phyloP scores from a whole-genome alignment of 495 filamentous ascomycete genomes.

The Chaetomidium leptoderma region DNA sequence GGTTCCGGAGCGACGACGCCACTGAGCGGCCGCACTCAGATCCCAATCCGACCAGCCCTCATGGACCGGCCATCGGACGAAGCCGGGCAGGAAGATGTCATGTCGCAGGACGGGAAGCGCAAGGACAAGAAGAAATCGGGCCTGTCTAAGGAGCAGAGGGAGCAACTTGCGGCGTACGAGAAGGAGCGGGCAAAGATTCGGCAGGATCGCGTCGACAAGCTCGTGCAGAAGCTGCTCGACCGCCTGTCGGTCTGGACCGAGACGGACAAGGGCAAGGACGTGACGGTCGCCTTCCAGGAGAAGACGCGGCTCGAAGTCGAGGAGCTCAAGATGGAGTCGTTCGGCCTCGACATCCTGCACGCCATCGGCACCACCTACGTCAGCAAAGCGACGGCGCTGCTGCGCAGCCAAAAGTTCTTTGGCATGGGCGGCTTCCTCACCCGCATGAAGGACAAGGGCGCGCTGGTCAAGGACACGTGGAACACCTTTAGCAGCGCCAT shows the following conservation, averaged over 20 bases:
- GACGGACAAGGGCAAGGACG: conserved; percentile 81
- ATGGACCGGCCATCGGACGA: conserved; percentile 90
- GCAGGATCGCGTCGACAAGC: conserved; percentile 82
- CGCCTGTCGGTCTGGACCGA: conserved; percentile 95
- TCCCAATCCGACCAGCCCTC: conserved; percentile 75
- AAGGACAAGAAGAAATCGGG: conserved; percentile 77
- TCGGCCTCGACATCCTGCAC: conserved; percentile 94
- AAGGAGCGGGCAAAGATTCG: conserved; percentile 75
- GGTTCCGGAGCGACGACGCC: conserved; percentile 58
- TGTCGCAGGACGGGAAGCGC: conserved; percentile 57
- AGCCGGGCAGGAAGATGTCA: conserved; percentile 70
- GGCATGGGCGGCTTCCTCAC: conserved; percentile 94
- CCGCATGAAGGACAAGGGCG: conserved; percentile 93
- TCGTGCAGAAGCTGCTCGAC: conserved; percentile 80
- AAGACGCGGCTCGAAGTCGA: conserved; percentile 95
- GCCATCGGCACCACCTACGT: conserved; percentile 88
- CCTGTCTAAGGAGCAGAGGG: conserved; percentile 81
- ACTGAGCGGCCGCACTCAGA: conserved; percentile 46
- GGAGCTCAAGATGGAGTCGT: conserved; percentile 98
- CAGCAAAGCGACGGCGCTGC: conserved; percentile 75
- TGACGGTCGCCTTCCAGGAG: conserved; percentile 83
- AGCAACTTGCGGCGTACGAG: conserved; percentile 84
- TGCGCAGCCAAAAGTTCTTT: conserved; percentile 95
- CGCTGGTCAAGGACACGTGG: conserved; percentile 96
- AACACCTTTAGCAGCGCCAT: conserved; percentile 96